Conservation (phyloP, 2,329 filamentous ascomycete species). For the Penicillium sp. region DNA sequence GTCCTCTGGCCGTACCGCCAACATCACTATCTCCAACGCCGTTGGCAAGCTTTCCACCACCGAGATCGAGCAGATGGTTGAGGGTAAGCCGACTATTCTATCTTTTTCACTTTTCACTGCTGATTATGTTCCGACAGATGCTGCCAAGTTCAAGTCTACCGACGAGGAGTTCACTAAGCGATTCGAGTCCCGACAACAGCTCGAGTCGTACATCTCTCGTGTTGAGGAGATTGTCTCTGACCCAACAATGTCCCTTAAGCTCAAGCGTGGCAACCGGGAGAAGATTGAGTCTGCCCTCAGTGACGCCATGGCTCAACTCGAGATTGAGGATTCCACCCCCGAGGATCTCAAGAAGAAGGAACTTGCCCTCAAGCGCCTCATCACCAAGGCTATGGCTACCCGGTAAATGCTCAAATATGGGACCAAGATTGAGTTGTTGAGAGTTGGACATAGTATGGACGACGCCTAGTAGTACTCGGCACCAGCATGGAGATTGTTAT, state of each 20-base stretch:
- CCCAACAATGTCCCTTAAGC: constrained; percentile 91
- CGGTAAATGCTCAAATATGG: constrained; percentile 62
- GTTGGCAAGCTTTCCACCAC: constrained; percentile 94
- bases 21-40: constrained; percentile 99
- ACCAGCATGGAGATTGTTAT: constrained; percentile 28
- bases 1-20: constrained; percentile 94
- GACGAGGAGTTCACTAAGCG: constrained; percentile 99
- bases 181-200: constrained; percentile 98
- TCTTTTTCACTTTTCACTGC: background rate
- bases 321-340: constrained; percentile 87
- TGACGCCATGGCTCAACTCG: constrained; percentile 96
- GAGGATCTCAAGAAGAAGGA: constrained; percentile 99
- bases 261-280: constrained; percentile 99
- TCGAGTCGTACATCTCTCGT: constrained; percentile 97
- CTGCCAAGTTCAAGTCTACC: constrained; percentile 97
- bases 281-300: constrained; percentile 98
- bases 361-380: constrained; percentile 93
- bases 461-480: background rate
- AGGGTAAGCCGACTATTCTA: constrained; percentile 56
- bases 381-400: constrained; percentile 97
- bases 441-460: constrained; percentile 13
- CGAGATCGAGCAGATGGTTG: constrained; percentile 99
- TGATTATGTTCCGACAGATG: constrained; percentile 59
- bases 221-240: constrained; percentile 99
- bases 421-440: constrained; percentile 1